Conservation (phyloP, 2,329 filamentous ascomycete genomes). For the Chalara sp. region DNA sequence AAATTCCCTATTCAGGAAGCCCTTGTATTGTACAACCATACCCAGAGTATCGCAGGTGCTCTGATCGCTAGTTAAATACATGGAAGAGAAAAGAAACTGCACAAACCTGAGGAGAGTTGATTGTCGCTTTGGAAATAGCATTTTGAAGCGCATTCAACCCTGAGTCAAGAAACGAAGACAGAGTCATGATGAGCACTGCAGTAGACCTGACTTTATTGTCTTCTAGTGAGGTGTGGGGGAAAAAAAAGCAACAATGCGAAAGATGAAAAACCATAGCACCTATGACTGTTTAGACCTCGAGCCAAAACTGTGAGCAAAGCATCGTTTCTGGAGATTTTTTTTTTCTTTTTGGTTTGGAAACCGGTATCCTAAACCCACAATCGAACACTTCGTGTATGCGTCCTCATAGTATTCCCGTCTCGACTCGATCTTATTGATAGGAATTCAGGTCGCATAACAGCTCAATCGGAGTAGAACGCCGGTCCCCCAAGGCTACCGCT, state of each 20-base stretch:
- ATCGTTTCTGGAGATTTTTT: constrained; percentile 1
- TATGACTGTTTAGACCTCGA: constrained; percentile 15
- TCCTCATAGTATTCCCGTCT: not conserved
- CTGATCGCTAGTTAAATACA: too few species aligned
- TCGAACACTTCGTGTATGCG: constrained; percentile 10
- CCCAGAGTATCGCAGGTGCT: too few species aligned
- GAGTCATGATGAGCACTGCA: constrained; percentile 21
- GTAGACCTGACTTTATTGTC: constrained; percentile 27
- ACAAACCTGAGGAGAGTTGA: too few species aligned
- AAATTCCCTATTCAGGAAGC: too few species aligned
- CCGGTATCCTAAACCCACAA: constrained; percentile 21
- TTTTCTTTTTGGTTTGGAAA: constrained; percentile 12
- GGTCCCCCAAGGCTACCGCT: constrained; percentile 31
- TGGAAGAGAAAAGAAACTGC: too few species aligned
- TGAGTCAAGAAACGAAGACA: constrained; percentile 6
- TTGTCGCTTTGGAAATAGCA: too few species aligned
- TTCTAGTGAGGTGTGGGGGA: constrained; percentile 22
- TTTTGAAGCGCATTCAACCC: too few species aligned
- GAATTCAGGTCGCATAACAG: not conserved
- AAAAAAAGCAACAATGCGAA: constrained; percentile 19
- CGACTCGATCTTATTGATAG: not conserved
- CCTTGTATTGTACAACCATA: too few species aligned
- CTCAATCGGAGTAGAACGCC: constrained; percentile 18
- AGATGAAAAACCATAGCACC: constrained; percentile 7
- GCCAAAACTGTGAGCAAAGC: constrained; percentile 7